Base-by-base conservation (phyloP, 352 stramenopile species). In the Lagenidium sp. region DNA sequence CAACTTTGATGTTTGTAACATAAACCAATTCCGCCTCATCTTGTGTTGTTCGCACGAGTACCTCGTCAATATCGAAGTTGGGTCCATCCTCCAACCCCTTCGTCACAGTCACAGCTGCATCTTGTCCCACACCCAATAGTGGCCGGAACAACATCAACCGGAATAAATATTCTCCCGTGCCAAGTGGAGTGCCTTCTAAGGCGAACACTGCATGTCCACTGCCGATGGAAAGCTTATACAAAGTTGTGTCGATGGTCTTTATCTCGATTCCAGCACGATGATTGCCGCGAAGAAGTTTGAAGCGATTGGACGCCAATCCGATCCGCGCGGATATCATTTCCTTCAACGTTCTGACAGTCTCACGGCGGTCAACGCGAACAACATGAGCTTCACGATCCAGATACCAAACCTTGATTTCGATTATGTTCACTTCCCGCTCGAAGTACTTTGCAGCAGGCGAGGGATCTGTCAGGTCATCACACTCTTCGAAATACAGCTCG, bases 401-500 rank as follows among this genome's bases (percentile, higher is more conserved):
- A 40, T 81, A 82, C 37, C 81, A 84, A 31, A 85, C 69, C 28
- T 81, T 86, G n/a, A 92, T 50, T 4, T 59, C 68, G 37, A 92
- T 89, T 60, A 81, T 73, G 42, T 92, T 88, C 11, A 77, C 69
- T 41, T 88, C 73, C 11, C 72, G 70, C 39, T 87, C 79, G 41
- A 89, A 92, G 38, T 73, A 68, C 16, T 58, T 55, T 40, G 81
- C 68, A 10, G 79, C 79, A 4, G 60, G 57, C 3, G 76, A 89
- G 24, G 60, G 47, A 13, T 57, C 49, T 11, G 42, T 32, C 6
- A 88, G 50, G 31, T 35, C 32, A 54, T 85, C 51, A 36, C 61
- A 71, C 23, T 80, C 71, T 52, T 92, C 79, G 20, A 85, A 82
- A 52, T 72, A 88, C 34, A 92, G 41, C 31, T 89, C 76, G n/a